Evolutionary conservation across 2,329 filamentous ascomycete species (phyloP).

Genomic region (Cordyceps fumosorosea): DNA sequence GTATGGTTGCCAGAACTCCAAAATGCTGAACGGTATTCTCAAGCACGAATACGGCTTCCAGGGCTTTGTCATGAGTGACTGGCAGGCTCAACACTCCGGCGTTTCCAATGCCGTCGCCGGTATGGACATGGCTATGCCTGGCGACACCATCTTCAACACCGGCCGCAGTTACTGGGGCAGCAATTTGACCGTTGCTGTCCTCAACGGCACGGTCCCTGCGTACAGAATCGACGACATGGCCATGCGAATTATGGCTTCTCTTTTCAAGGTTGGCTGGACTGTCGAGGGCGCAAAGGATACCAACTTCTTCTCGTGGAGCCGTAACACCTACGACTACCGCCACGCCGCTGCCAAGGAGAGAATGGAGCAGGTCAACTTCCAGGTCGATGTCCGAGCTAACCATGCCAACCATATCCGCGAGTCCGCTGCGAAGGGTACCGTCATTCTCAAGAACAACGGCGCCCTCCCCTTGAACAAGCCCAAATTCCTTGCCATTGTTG

Average conservation of each 20-base stretch:
- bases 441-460: slow-evolving; percentile 81
- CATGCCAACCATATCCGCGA: slow-evolving; percentile 69
- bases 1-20: slow-evolving; percentile 73
- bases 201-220: slow-evolving; percentile 83
- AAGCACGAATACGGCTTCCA: slow-evolving; percentile 78
- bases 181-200: slow-evolving; percentile 78
- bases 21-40: slow-evolving; percentile 66
- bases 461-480: slow-evolving; percentile 73
- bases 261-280: slow-evolving; percentile 58
- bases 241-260: slow-evolving; percentile 69
- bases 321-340: slow-evolving; percentile 64
- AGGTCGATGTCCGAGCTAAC: slow-evolving; percentile 74
- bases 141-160: slow-evolving; percentile 70
- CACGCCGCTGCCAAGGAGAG: slow-evolving; percentile 58
- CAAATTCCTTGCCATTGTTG: slow-evolving; percentile 69
- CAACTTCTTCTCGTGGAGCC: slow-evolving; percentile 87
- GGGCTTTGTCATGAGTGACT: slow-evolving; percentile 76
- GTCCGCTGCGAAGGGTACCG: slow-evolving; percentile 71
- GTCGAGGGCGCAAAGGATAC: slow-evolving; percentile 40
- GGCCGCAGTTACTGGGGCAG: slow-evolving; percentile 73
- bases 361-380: slow-evolving; percentile 65
- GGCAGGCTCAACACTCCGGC: slow-evolving; percentile 68
- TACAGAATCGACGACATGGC: slow-evolving; percentile 91
- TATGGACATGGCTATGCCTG: slow-evolving; percentile 84
- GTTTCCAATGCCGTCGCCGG: slow-evolving; percentile 62